Base-by-base conservation (phyloP, 345 rosid genomes). In the Ceriops decandra region DNA sequence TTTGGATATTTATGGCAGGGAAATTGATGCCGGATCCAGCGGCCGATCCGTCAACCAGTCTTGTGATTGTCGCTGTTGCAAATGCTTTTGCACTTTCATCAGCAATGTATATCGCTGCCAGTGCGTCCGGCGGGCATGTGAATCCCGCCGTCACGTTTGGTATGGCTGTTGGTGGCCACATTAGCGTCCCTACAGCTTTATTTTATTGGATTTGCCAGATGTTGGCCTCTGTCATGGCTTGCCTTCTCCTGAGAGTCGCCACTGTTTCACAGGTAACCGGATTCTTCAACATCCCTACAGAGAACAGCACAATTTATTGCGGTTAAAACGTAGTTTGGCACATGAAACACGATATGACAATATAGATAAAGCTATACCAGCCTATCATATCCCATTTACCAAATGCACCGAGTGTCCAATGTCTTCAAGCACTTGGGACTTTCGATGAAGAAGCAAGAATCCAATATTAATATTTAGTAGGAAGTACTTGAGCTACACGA, bases 141-240 rank as follows among this genome's bases (percentile, higher is more conserved):
- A 95, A 91, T 68, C 99, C 99, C 3, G 96, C 98, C 5, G 98
- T 95, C 66, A 95, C 98, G 1, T 90, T 91, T 54, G 87, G 73
- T 0, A 86, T 82, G 93, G 99, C 90, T 2, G 84, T 95, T 38
- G 87, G 93, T 9, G 99, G 99, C 61, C 85, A 79, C 59, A 75
- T 95, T 7, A 84, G 83, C 33, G 80, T 91, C 62, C 86, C 93
- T 0, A 87, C 90, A 9, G 96, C 99, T 71, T 38, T 91, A 51
- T 87, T 91, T 47, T 95, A 90, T 76, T 95, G 98, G 98, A 67
- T 83, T 61, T 85, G 90, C 42, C 96, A 90, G 78, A 77, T 95
- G 92, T 35, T 87, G 64, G 96, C 96, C 69, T 87, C 98, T 28
- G 82, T 87, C 64, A 81, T 87, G 86, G 98, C 99, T 8, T 86